Evolutionary conservation across 441 rosid genomes (phyloP).

Genomic region (Pelargonium fulgidum): DNA sequence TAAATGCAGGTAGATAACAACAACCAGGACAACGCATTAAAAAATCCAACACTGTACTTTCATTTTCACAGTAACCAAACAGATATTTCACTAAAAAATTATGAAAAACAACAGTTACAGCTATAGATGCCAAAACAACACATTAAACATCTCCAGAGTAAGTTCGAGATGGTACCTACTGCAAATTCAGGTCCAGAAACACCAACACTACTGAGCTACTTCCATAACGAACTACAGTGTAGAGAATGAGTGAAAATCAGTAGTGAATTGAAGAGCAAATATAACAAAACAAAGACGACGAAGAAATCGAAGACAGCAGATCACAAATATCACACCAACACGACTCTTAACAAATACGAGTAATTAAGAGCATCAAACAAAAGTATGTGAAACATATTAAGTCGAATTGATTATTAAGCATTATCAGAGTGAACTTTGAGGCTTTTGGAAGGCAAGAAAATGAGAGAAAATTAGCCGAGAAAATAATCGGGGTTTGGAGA

Average conservation of each 20-base stretch:
- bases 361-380: background rate
- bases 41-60: background rate
- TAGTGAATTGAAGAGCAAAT: too few species aligned
- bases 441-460: background rate
- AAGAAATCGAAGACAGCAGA: background rate
- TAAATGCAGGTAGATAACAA: background rate
- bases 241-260: background rate
- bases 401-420: background rate
- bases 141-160: background rate
- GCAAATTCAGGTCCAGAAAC: slow-evolving; percentile 5
- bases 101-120: background rate
- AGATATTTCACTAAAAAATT: background rate
- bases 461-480: slow-evolving; percentile 1
- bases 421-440: background rate
- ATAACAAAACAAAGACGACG: background rate
- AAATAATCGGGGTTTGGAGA: background rate
- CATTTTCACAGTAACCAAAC: slow-evolving; percentile 7
- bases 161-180: background rate
- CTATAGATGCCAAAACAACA: background rate
- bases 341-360: background rate
- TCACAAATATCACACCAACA: slow-evolving; percentile 1
- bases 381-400: background rate
- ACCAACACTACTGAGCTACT: background rate
- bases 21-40: background rate
- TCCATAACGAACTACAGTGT: background rate